Percentiles rank a stretch among this genome's conserved stretches.
Evolutionary conservation across 1,139 yeast species (phyloP).

Genomic region (Geotrichum siamense): DNA sequence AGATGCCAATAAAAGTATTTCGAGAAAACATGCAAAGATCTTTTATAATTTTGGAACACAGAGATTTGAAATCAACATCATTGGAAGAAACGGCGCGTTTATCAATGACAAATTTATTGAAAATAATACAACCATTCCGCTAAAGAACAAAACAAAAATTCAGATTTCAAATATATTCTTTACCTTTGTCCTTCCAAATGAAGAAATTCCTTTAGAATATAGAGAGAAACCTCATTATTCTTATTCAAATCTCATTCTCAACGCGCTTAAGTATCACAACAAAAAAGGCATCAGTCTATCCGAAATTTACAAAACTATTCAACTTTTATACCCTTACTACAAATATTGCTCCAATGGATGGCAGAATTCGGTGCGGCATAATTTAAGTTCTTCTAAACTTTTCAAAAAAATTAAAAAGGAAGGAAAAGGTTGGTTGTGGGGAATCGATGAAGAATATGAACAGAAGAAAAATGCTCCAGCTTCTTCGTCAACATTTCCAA

Average conservation of each 20-base stretch:
- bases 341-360: slow-evolving; percentile 94
- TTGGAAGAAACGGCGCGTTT: slow-evolving; percentile 95
- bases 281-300: slow-evolving; percentile 73
- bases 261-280: slow-evolving; percentile 61
- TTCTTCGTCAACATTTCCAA: neutral
- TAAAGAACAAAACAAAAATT: slow-evolving; percentile 73
- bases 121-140: slow-evolving; percentile 82
- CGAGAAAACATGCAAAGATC: slow-evolving; percentile 88
- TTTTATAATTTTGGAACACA: slow-evolving; percentile 94
- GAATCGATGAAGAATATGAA: slow-evolving; percentile 67
- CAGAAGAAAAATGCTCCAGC: neutral
- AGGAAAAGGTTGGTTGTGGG: slow-evolving; percentile 91
- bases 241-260: slow-evolving; percentile 70
- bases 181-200: slow-evolving; percentile 68
- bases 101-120: slow-evolving; percentile 86
- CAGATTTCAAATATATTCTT: slow-evolving; percentile 93
- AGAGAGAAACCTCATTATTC: slow-evolving; percentile 77
- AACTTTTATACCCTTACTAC: slow-evolving; percentile 83
- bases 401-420: slow-evolving; percentile 71
- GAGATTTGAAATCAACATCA: slow-evolving; percentile 77
- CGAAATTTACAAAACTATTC: slow-evolving; percentile 80
- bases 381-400: slow-evolving; percentile 74
- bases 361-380: slow-evolving; percentile 92
- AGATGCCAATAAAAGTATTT: slow-evolving; percentile 72
- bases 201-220: slow-evolving; percentile 79